Evolutionary conservation across 129 eudicot genomes (phyloP).

Genomic region (Chrysanthemum seticuspe): DNA sequence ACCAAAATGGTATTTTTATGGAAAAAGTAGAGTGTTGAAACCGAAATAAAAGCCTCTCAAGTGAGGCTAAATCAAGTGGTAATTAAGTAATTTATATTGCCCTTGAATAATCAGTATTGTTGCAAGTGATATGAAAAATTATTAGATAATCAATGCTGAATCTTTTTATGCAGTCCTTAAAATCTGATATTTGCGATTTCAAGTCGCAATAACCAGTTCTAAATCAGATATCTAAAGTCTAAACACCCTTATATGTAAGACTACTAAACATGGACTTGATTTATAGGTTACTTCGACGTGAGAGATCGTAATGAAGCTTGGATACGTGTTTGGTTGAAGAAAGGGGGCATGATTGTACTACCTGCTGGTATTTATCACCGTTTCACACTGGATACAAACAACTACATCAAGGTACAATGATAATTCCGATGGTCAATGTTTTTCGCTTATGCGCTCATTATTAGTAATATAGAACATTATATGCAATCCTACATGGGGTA

Average conservation of each 20-base stretch:
- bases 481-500: background rate
- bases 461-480: background rate
- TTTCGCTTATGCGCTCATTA: background rate
- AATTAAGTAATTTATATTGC: too few relatives aligned
- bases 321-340: conserved; percentile 95
- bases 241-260: background rate
- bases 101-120: too few relatives aligned
- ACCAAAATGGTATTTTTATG: too few relatives aligned
- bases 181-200: background rate
- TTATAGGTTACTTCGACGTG: conserved; percentile 94
- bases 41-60: too few relatives aligned
- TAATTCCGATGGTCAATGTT: background rate
- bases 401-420: conserved; percentile 79
- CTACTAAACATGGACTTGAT: conserved; percentile 6
- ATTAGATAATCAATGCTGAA: background rate
- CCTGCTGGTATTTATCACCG: conserved; percentile 99
- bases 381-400: conserved; percentile 85
- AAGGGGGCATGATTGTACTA: conserved; percentile 93
- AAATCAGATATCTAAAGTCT: background rate
- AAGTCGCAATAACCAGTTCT: background rate
- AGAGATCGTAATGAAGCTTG: conserved; percentile 80
- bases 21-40: too few relatives aligned
- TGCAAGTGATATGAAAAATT: too few relatives aligned
- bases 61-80: too few relatives aligned
- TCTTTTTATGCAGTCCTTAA: background rate